A percentile compares a stretch with the other conserved stretches of the same genome.
These are phyloP conservation scores for Phoma herbarum DNA, from an alignment of 2,329 filamentous ascomycete species.

Conservation along the genomic window DNA sequence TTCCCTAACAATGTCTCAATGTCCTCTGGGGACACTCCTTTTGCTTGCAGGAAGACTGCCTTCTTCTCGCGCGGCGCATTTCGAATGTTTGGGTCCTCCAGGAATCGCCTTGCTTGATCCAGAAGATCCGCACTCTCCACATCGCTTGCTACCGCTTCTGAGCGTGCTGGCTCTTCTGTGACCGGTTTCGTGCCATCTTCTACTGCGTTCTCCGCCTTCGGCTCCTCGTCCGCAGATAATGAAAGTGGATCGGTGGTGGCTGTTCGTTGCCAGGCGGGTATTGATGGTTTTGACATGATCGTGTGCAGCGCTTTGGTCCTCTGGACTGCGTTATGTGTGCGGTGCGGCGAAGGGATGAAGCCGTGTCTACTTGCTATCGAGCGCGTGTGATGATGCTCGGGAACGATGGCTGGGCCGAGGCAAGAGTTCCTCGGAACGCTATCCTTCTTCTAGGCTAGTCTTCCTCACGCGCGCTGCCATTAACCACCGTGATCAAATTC, in stretches of 20 bases:
- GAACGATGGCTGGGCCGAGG: constrained; percentile 32
- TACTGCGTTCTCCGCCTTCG: constrained; percentile 21
- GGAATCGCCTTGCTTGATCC: constrained; percentile 77
- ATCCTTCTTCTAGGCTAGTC: constrained; percentile 5
- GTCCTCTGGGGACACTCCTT: constrained; percentile 73
- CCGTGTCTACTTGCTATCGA: constrained; percentile 10
- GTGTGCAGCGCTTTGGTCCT: not conserved
- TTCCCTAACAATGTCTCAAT: constrained; percentile 71
- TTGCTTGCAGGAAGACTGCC: constrained; percentile 76
- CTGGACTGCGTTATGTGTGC: not conserved
- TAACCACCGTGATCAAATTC: not conserved
- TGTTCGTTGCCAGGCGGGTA: constrained; percentile 50
- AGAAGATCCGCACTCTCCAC: constrained; percentile 48
- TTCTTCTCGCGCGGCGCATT: constrained; percentile 76
- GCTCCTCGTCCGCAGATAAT: constrained; percentile 25
- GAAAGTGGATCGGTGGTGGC: constrained; percentile 23
- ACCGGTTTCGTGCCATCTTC: constrained; percentile 23
- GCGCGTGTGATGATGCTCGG: constrained; percentile 25
- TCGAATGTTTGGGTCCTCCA: constrained; percentile 76
- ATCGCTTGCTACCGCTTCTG: constrained; percentile 19
- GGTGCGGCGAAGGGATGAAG: not conserved
- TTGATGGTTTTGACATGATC: constrained; percentile 37
- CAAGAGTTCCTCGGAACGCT: constrained; percentile 16
- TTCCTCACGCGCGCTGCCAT: not conserved
- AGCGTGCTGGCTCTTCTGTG: constrained; percentile 27